These are phyloP conservation scores for Trichoderma pleuroti DNA, from an alignment of 2,329 filamentous ascomycete genomes.

Conservation along the genomic window DNA sequence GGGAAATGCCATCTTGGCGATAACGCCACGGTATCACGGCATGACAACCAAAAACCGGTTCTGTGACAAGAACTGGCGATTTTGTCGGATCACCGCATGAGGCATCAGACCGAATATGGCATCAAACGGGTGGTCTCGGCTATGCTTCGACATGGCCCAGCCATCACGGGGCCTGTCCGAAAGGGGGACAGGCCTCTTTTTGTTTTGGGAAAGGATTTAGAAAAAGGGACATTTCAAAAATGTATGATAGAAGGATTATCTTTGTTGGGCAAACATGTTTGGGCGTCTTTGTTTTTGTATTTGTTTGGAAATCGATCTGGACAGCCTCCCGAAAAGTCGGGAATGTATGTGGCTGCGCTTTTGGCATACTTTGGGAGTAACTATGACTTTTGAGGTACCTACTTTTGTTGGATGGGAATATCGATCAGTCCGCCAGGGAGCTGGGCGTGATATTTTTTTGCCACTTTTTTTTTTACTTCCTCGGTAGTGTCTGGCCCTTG, in stretches of 20 bases:
- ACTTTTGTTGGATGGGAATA: neutral
- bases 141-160: neutral
- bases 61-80: neutral
- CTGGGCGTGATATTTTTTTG: neutral
- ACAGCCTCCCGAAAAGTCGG: slow-evolving; percentile 2
- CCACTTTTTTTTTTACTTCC: neutral
- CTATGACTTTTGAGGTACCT: slow-evolving; percentile 7
- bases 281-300: slow-evolving; percentile 2
- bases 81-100: neutral
- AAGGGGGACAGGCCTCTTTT: slow-evolving; percentile 1
- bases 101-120: slow-evolving; percentile 1
- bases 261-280: slow-evolving; percentile 8
- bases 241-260: slow-evolving; percentile 16
- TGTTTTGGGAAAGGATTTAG: slow-evolving; percentile 6
- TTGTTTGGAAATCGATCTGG: neutral
- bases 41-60: neutral
- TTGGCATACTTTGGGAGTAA: slow-evolving; percentile 13
- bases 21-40: slow-evolving; percentile 10
- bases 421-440: neutral
- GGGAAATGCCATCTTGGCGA: neutral
- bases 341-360: slow-evolving; percentile 8
- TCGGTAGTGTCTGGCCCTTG: neutral
- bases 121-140: neutral
- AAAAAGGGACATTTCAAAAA: slow-evolving; percentile 17
- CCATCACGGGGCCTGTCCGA: slow-evolving; percentile 1